Evolutionary conservation across 257 asterid species (phyloP).

Genomic region (Verbena officinalis): DNA sequence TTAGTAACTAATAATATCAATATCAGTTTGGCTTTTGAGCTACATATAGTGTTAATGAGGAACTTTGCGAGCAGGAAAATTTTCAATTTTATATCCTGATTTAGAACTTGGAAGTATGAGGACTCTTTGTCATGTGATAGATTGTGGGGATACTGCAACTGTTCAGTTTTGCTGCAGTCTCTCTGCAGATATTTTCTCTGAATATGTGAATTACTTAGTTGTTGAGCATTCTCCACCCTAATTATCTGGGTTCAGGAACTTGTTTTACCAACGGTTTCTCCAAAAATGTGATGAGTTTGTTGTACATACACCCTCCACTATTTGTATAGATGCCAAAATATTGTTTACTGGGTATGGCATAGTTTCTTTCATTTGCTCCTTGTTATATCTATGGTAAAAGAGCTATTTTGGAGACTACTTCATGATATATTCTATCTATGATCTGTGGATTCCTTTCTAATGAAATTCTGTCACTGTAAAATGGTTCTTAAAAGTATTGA

Average conservation of each 20-base stretch:
- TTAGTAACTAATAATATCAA: background rate
- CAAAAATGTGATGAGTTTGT: background rate
- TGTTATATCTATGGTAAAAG: background rate
- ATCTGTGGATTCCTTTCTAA: background rate
- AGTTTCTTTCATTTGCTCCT: background rate
- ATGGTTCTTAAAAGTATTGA: background rate
- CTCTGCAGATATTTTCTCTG: background rate
- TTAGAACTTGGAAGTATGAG: background rate
- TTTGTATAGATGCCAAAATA: background rate
- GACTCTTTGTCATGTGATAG: background rate
- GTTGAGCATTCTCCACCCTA: background rate
- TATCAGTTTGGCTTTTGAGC: constrained; percentile 1
- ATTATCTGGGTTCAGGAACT: background rate
- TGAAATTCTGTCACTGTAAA: background rate
- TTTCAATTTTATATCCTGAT: background rate
- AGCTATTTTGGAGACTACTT: background rate
- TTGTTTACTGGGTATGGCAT: background rate
- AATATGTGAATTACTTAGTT: background rate
- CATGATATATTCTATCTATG: background rate
- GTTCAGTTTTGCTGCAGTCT: background rate
- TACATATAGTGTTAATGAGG: background rate
- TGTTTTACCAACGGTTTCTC: background rate
- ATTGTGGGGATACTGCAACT: background rate
- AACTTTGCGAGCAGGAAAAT: background rate
- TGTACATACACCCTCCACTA: background rate